Conservation (phyloP, 805 yeast species). For the Candida insectalens region DNA sequence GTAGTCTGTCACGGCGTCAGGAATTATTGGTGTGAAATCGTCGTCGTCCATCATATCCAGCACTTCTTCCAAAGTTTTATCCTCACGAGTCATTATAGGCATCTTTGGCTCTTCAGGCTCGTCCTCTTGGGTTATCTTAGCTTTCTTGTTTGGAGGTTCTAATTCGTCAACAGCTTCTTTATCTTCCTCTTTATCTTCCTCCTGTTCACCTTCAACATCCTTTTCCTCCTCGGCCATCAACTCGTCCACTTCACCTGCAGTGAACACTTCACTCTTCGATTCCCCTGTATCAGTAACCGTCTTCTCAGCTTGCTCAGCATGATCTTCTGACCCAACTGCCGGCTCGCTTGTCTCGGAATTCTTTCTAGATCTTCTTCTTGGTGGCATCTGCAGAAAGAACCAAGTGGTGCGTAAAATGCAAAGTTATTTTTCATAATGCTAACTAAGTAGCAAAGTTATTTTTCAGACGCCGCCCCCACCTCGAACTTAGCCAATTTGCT, state of each 20-base stretch:
- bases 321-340: background rate
- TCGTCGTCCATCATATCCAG: slow-evolving; percentile 87
- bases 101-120: slow-evolving; percentile 12
- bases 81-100: slow-evolving; percentile 67
- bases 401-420: too few species aligned
- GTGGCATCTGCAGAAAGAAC: too few species aligned
- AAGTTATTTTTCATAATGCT: too few species aligned
- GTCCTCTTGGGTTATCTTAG: background rate
- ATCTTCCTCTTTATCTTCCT: slow-evolving; percentile 3
- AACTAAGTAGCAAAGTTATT: too few species aligned
- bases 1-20: slow-evolving; percentile 93
- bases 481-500: too few species aligned
- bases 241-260: slow-evolving; percentile 5
- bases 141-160: background rate
- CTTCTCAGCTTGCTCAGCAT: background rate
- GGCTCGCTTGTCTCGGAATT: background rate
- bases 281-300: background rate
- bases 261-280: slow-evolving; percentile 3
- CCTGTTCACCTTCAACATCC: slow-evolving; percentile 1
- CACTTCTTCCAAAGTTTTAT: slow-evolving; percentile 75
- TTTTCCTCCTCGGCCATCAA: slow-evolving; percentile 4
- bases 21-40: slow-evolving; percentile 90
- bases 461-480: too few species aligned
- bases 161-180: slow-evolving; percentile 1
- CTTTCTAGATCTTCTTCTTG: too few species aligned